Evolutionary conservation across 495 filamentous ascomycete species (phyloP).

Genomic region (Penicillium psychrofluorescens): DNA sequence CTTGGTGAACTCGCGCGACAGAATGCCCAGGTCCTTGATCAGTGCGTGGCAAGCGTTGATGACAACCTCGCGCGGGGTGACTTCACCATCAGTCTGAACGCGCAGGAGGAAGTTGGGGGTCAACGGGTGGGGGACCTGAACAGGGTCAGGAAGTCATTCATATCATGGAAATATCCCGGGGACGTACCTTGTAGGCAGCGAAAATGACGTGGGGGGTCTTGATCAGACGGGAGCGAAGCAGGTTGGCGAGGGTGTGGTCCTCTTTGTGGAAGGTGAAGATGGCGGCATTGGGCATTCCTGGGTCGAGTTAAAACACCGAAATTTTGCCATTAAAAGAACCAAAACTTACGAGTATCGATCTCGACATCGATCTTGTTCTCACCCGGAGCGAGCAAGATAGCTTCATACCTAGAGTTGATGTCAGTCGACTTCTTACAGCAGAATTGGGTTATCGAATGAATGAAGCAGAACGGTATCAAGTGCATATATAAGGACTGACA

Average conservation of each 20-base stretch:
- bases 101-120: constrained; percentile 81
- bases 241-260: constrained; percentile 91
- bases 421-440: not conserved
- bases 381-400: constrained; percentile 75
- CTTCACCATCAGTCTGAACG: constrained; percentile 81
- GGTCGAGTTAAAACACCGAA: not conserved
- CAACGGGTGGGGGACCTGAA: constrained; percentile 74
- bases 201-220: constrained; percentile 73
- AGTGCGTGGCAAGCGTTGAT: constrained; percentile 68
- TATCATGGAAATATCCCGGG: too few species aligned
- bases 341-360: constrained; percentile 71
- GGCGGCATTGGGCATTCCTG: constrained; percentile 73
- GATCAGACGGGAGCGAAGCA: constrained; percentile 74
- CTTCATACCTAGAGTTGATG: constrained; percentile 64
- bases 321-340: not conserved
- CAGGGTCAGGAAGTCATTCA: too few species aligned
- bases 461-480: not conserved
- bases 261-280: constrained; percentile 95
- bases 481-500: constrained; percentile 7
- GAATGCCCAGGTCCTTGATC: constrained; percentile 64
- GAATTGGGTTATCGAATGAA: not conserved
- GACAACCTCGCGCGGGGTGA: constrained; percentile 84
- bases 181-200: constrained; percentile 74
- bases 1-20: constrained; percentile 86
- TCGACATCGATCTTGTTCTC: constrained; percentile 90